Evolutionary conservation across 345 rosid species (phyloP).

Genomic region (Citrus australasica): DNA sequence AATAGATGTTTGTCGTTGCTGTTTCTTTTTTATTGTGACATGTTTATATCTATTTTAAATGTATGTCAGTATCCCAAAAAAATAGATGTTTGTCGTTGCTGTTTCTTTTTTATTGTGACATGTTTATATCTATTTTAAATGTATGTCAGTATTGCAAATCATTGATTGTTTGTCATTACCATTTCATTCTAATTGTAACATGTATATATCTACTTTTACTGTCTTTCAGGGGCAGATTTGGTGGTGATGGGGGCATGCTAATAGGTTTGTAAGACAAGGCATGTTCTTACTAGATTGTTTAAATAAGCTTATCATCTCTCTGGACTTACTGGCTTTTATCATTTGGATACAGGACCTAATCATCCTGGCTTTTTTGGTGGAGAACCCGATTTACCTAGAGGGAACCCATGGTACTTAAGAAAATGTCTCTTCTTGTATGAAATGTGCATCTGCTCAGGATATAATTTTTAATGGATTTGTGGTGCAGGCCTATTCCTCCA

Average conservation of each 20-base stretch:
- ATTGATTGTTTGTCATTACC: neutral
- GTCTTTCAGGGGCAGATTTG: slow-evolving; percentile 55
- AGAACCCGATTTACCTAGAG: slow-evolving; percentile 39
- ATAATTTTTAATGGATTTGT: neutral
- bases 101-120: neutral
- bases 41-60: neutral
- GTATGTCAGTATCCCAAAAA: slow-evolving; percentile 31
- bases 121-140: neutral
- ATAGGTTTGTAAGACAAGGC: slow-evolving; percentile 45
- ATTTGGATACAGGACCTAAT: slow-evolving; percentile 59
- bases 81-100: neutral
- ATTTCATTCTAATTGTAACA: neutral
- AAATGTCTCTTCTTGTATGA: slow-evolving; percentile 7
- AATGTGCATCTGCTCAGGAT: neutral
- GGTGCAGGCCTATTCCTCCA: slow-evolving; percentile 71
- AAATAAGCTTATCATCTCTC: neutral
- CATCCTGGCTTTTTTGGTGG: slow-evolving; percentile 62
- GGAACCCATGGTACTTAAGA: slow-evolving; percentile 44
- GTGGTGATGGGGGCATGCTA: slow-evolving; percentile 62
- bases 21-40: neutral
- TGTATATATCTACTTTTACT: neutral
- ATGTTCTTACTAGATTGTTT: neutral
- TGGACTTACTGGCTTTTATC: slow-evolving; percentile 4
- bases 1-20: neutral
- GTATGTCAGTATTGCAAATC: slow-evolving; percentile 29